phyloP scores from a whole-genome alignment of 768 basidiomycete genomes.

The Panus rudis region DNA sequence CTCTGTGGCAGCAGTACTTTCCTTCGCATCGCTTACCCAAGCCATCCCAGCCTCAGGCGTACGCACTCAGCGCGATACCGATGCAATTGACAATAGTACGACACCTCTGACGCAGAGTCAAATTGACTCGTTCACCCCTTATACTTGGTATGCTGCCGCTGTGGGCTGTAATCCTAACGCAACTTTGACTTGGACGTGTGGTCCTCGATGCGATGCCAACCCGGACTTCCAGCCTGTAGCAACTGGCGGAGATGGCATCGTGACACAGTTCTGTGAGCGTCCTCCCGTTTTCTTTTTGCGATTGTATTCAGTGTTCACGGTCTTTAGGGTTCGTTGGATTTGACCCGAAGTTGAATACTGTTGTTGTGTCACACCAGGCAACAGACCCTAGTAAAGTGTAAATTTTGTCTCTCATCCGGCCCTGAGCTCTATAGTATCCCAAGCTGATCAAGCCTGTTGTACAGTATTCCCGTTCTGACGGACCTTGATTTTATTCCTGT shows the following conservation, averaged over 20 bases:
- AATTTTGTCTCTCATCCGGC: slow-evolving; percentile 5
- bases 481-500: slow-evolving; percentile 35
- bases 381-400: slow-evolving; percentile 28
- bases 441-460: not conserved
- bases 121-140: slow-evolving; percentile 23
- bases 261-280: slow-evolving; percentile 32
- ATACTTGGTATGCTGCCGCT: slow-evolving; percentile 23
- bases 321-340: slow-evolving; percentile 46
- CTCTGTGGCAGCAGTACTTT: too few species aligned
- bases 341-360: slow-evolving; percentile 30
- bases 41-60: too few species aligned
- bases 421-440: not conserved
- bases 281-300: not conserved
- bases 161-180: slow-evolving; percentile 24
- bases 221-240: slow-evolving; percentile 39
- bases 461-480: slow-evolving; percentile 33
- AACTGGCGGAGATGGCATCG: slow-evolving; percentile 39
- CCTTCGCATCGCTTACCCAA: too few species aligned
- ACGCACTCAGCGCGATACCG: too few species aligned
- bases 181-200: slow-evolving; percentile 24
- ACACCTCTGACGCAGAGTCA: slow-evolving; percentile 16
- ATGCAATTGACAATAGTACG: slow-evolving; percentile 14
- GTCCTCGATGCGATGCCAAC: slow-evolving; percentile 39
- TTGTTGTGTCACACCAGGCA: slow-evolving; percentile 32
- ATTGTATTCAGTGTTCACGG: not conserved